phyloP scores from a whole-genome alignment of 495 filamentous ascomycete species.

The Aspergillus conjunctus region DNA sequence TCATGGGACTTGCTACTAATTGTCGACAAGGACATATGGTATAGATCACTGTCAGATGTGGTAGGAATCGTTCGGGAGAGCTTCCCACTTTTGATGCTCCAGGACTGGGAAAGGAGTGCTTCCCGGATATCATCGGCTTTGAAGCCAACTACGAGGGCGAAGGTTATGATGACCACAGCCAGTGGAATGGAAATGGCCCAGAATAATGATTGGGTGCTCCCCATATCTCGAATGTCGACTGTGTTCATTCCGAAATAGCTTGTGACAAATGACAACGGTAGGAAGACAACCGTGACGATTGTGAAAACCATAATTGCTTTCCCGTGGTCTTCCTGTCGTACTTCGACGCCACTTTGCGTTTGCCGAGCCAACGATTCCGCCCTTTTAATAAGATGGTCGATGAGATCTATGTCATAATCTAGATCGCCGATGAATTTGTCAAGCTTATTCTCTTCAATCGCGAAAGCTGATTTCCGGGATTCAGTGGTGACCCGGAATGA shows the following conservation, averaged over 20 bases:
- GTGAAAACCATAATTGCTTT: slow-evolving; percentile 43
- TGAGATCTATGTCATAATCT: not conserved
- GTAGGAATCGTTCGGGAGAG: not conserved
- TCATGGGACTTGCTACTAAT: not conserved
- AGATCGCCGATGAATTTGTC: not conserved
- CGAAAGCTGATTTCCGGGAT: not conserved
- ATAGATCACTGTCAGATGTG: not conserved
- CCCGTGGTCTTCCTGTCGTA: slow-evolving; percentile 24
- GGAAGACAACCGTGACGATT: slow-evolving; percentile 50
- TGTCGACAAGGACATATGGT: not conserved
- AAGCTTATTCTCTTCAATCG: not conserved
- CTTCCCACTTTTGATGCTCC: not conserved
- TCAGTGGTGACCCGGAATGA: slow-evolving; percentile 7
- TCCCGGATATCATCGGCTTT: not conserved
- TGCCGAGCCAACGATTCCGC: not conserved
- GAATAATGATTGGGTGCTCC: slow-evolving; percentile 46
- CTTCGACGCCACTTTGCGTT: not conserved
- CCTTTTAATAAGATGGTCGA: not conserved
- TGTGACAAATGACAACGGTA: slow-evolving; percentile 41
- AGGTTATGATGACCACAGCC: slow-evolving; percentile 34
- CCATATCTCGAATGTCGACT: slow-evolving; percentile 53
- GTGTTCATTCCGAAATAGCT: slow-evolving; percentile 52
- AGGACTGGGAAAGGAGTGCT: not conserved
- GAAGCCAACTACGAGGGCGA: not conserved
- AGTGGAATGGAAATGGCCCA: slow-evolving; percentile 53